Evolutionary conservation across 306 rosid species (phyloP).

Genomic region (Trichosanthes truncata): DNA sequence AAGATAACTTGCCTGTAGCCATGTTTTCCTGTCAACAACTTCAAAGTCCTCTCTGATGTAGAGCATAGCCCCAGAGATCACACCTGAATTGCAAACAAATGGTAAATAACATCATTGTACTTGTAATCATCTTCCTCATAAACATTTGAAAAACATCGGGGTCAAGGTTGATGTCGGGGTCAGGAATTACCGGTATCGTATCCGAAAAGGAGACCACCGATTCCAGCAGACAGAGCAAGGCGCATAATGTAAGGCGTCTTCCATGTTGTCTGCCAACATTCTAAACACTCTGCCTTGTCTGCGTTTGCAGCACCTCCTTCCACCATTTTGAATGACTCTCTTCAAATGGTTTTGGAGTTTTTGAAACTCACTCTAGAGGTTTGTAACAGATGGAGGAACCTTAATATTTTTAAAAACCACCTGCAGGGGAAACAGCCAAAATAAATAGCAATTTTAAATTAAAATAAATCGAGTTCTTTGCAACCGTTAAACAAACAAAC

Average conservation of each 20-base stretch:
- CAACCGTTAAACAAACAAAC: background rate
- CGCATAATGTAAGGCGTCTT: slow-evolving; percentile 65
- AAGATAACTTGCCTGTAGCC: slow-evolving; percentile 45
- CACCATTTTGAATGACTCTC: slow-evolving; percentile 18
- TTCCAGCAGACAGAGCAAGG: slow-evolving; percentile 77
- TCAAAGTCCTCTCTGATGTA: slow-evolving; percentile 65
- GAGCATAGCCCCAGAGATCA: slow-evolving; percentile 82
- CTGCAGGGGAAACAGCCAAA: background rate
- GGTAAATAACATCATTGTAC: background rate
- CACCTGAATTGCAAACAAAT: slow-evolving; percentile 34
- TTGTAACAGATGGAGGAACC: background rate
- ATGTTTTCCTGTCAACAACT: slow-evolving; percentile 54
- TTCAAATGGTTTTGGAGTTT: background rate
- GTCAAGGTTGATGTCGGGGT: background rate
- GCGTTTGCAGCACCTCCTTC: slow-evolving; percentile 33
- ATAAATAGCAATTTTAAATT: background rate
- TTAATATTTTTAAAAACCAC: background rate
- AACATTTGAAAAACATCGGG: background rate
- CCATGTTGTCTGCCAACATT: slow-evolving; percentile 52
- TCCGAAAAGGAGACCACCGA: slow-evolving; percentile 84
- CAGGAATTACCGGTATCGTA: slow-evolving; percentile 58
- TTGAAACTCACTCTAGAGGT: background rate
- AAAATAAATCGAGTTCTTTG: background rate
- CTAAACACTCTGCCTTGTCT: slow-evolving; percentile 39
- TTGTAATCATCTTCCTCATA: background rate